phyloP scores from a whole-genome alignment of 306 rosid species.

The Ormosia semicastrata region DNA sequence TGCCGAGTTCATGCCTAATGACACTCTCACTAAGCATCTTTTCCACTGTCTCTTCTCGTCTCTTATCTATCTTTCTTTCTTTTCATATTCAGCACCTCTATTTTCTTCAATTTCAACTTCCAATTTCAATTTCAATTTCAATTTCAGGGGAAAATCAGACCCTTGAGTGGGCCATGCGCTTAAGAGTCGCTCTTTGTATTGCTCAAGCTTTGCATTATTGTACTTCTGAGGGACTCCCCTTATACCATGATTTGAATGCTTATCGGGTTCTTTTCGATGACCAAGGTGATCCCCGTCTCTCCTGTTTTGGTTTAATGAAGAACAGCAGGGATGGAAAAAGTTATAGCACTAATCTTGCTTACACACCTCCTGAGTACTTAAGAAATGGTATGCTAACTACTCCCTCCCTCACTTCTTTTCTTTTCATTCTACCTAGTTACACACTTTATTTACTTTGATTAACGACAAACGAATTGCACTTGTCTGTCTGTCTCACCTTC shows the following conservation, averaged over 20 bases:
- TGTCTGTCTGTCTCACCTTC: no score
- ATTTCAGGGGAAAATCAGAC: conserved; percentile 90
- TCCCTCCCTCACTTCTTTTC: no score
- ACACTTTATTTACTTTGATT: no score
- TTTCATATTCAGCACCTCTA: no score
- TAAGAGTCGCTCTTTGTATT: conserved; percentile 78
- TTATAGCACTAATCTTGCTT: conserved; percentile 96
- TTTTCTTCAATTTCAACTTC: no score
- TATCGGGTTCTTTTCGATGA: conserved; percentile 94
- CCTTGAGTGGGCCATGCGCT: conserved; percentile 97
- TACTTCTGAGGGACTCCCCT: conserved; percentile 74
- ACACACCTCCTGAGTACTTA: conserved; percentile 93
- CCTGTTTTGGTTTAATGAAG: conserved; percentile 97
- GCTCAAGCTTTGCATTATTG: conserved; percentile 93
- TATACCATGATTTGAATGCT: conserved; percentile 96
- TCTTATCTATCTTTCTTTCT: not conserved
- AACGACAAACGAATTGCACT: no score
- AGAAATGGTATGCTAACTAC: conserved; percentile 60
- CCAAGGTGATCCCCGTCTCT: conserved; percentile 95
- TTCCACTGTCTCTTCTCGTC: conserved; percentile 59
- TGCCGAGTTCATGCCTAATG: conserved; percentile 96
- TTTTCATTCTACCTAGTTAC: no score
- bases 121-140: no score
- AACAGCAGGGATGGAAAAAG: conserved; percentile 93
- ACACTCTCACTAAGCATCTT: conserved; percentile 95